phyloP scores from a whole-genome alignment of 305 asterid species.

The Ruellia speciosa region DNA sequence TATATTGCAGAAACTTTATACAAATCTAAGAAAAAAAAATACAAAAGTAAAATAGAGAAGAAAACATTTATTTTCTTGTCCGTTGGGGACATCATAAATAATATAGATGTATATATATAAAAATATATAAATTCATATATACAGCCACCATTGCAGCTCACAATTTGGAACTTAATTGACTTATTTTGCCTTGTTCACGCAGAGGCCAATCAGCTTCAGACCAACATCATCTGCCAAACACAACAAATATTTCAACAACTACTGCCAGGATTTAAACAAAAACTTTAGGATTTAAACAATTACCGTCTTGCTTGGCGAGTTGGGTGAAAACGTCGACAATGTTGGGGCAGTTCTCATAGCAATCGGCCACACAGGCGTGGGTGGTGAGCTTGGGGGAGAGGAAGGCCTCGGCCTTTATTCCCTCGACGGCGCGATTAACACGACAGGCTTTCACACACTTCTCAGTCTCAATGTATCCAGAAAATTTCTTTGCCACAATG shows the following conservation, averaged over 20 bases:
- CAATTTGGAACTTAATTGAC: too few species aligned
- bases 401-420: neutral
- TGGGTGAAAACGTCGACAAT: neutral
- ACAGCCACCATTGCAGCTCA: too few species aligned
- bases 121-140: too few species aligned
- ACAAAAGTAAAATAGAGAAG: too few species aligned
- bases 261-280: neutral
- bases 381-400: neutral
- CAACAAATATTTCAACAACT: neutral
- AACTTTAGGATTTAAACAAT: neutral
- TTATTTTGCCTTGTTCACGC: neutral
- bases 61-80: too few species aligned
- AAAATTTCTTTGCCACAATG: slow-evolving; percentile 26
- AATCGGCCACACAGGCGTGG: neutral
- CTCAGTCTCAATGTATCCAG: slow-evolving; percentile 26
- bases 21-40: too few species aligned
- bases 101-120: too few species aligned
- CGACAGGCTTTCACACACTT: slow-evolving; percentile 3
- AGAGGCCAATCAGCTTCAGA: neutral
- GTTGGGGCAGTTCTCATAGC: neutral
- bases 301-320: neutral
- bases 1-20: too few species aligned
- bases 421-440: neutral
- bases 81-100: too few species aligned
- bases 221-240: neutral